Percentiles rank a stretch among this genome's conserved stretches.
Evolutionary conservation across 176 grass and related monocot genomes (phyloP).

Genomic region (Oryza australiensis): DNA sequence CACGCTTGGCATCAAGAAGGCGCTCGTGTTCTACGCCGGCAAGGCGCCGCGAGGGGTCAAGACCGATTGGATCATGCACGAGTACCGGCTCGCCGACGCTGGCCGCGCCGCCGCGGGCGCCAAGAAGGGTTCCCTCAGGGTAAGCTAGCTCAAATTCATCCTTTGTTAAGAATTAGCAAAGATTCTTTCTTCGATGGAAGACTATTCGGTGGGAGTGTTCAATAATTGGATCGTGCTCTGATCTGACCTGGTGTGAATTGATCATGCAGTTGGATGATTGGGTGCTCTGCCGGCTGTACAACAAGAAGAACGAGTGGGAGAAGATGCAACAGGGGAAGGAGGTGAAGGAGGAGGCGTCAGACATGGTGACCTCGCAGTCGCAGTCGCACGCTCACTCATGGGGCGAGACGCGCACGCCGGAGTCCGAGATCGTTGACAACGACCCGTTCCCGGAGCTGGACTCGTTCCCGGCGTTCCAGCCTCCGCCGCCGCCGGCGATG

Average conservation of each 20-base stretch:
- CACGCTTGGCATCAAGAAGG: constrained; percentile 90
- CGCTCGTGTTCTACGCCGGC: constrained; percentile 79
- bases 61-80: constrained; percentile 97
- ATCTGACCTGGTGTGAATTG: background rate
- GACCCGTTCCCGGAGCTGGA: constrained; percentile 52
- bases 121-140: constrained; percentile 58
- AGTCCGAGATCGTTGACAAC: constrained; percentile 65
- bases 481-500: constrained; percentile 16
- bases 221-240: background rate
- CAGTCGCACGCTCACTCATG: constrained; percentile 58
- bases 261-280: constrained; percentile 76
- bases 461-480: constrained; percentile 44
- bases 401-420: constrained; percentile 61
- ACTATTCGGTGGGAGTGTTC: background rate
- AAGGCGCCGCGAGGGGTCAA: constrained; percentile 80
- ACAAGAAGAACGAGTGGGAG: constrained; percentile 92
- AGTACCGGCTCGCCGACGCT: constrained; percentile 65
- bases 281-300: constrained; percentile 82
- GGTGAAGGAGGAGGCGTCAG: constrained; percentile 39
- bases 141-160: background rate
- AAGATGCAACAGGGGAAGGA: constrained; percentile 56
- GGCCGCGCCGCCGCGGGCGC: constrained; percentile 16
- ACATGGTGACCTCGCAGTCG: constrained; percentile 44
- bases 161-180: too few species aligned
- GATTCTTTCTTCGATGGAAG: background rate